These are phyloP conservation scores for Claviceps purpurea DNA, from an alignment of 2,329 filamentous ascomycete genomes.

Conservation along the genomic window DNA sequence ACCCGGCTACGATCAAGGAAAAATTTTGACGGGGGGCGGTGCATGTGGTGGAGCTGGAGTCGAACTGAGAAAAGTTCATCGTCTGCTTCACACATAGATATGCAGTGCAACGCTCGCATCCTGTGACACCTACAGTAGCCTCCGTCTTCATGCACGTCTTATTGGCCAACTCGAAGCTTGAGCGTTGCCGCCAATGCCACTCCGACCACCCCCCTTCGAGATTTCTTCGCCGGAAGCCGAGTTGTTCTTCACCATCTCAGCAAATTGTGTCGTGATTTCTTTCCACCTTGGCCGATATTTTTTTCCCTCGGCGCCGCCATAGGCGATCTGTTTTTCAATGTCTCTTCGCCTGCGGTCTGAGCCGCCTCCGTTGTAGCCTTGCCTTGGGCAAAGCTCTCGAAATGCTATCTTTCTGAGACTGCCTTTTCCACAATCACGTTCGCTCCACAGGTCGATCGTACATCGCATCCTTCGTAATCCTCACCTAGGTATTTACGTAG, in stretches of 20 bases:
- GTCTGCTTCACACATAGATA: neutral
- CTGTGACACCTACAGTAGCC: constrained; percentile 4
- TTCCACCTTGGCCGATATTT: neutral
- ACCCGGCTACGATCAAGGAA: constrained; percentile 1
- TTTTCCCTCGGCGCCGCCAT: neutral
- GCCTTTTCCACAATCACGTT: no score
- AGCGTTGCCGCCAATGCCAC: neutral
- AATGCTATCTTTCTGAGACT: neutral
- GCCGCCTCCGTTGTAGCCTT: neutral
- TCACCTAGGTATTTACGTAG: no score
- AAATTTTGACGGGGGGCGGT: neutral
- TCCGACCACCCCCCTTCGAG: neutral
- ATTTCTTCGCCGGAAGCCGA: neutral
- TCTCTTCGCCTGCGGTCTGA: neutral
- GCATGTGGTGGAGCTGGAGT: constrained; percentile 3
- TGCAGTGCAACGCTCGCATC: constrained; percentile 4
- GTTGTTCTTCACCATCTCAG: neutral
- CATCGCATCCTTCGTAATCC: no score
- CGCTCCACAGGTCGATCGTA: no score
- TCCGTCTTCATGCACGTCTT: neutral
- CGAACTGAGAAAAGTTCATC: constrained; percentile 4
- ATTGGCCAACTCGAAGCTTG: neutral
- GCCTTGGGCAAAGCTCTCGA: neutral
- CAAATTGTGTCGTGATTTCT: neutral
- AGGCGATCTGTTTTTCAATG: neutral